These are phyloP conservation scores for Peziza echinospora DNA, from an alignment of 495 filamentous ascomycete species.

Conservation along the genomic window DNA sequence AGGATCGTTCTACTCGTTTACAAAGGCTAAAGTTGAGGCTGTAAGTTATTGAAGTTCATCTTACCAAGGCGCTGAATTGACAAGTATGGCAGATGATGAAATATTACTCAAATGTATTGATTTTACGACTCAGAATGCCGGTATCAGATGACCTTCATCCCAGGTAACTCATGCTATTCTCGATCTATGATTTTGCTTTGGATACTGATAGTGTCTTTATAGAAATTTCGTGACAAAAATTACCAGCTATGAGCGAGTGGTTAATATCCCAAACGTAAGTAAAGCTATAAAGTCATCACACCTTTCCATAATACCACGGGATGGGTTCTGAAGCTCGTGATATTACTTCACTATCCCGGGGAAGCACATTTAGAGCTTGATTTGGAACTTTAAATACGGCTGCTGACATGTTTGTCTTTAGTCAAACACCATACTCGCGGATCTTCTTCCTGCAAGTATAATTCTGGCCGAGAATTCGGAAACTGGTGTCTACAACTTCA, in stretches of 20 bases:
- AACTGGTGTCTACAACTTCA: conserved; percentile 40
- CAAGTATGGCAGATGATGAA: conserved; percentile 31
- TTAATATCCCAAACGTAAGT: conserved; percentile 36
- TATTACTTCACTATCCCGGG: too few relatives aligned
- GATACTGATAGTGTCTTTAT: too few relatives aligned
- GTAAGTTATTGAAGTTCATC: conserved; percentile 20
- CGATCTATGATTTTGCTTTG: too few relatives aligned
- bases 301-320: too few relatives aligned
- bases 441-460: conserved; percentile 38
- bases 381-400: too few relatives aligned
- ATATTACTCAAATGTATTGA: conserved; percentile 34
- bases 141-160: conserved; percentile 43
- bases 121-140: conserved; percentile 46
- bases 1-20: conserved; percentile 45
- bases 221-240: conserved; percentile 52
- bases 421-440: conserved; percentile 42
- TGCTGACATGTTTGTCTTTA: not conserved
- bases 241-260: conserved; percentile 37
- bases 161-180: too few relatives aligned
- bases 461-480: conserved; percentile 38
- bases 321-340: too few relatives aligned
- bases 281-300: not conserved
- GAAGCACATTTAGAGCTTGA: too few relatives aligned
- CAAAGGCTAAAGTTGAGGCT: conserved; percentile 42
- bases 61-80: conserved; percentile 1